Base-by-base conservation (phyloP, 805 yeast genomes). In the Myxozyma neotropica region DNA sequence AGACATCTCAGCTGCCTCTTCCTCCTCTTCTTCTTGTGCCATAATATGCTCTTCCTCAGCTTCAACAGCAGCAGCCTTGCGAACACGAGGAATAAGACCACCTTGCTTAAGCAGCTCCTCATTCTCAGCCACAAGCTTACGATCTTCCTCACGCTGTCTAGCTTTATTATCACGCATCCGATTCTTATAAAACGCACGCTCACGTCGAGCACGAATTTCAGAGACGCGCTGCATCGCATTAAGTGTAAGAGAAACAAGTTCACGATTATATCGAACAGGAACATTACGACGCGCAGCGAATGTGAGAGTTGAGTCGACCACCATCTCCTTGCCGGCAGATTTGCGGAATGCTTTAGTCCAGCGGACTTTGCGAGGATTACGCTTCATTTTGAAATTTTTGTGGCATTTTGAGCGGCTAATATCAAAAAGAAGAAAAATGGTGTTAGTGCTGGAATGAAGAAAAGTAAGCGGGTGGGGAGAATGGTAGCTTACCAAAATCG, bases 321-420 rank as follows among this genome's bases (percentile, higher is more conserved):
- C 97, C 81, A 94, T 83, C 74, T 94, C 99, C 76, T 94, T 94
- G 71, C 99, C 99, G 46, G 98, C 98, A 63, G 98, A 96, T 76
- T 94, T 94, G 79, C 99, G 85, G 83, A 94, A 94, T 1, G 99
- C 98, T 76, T 94, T 94, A 57, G 99, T 94, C 99, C 99, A 94
- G 35, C 67, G 60, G 19, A 68, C 85, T 77, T 94, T 94, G 79
- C 99, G 87, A 69, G 99, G 99, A 80, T 94, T 94, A 77, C 99
- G 87, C 81, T 96, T 91, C 80, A 91, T 95, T 75, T 94, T 94
- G 85, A 94, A 94, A 57, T 91, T 87, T 74, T 92, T 90, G 78
- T 94, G 99, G 79, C 99, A 94, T 75, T 94, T 94, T 63, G 98
- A 91, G 74, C 97, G 89, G 71, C 66, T 63, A n/a, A n/a, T n/a